phyloP scores from a whole-genome alignment of 108 stramenopile genomes.

The Cyclotella atomus region DNA sequence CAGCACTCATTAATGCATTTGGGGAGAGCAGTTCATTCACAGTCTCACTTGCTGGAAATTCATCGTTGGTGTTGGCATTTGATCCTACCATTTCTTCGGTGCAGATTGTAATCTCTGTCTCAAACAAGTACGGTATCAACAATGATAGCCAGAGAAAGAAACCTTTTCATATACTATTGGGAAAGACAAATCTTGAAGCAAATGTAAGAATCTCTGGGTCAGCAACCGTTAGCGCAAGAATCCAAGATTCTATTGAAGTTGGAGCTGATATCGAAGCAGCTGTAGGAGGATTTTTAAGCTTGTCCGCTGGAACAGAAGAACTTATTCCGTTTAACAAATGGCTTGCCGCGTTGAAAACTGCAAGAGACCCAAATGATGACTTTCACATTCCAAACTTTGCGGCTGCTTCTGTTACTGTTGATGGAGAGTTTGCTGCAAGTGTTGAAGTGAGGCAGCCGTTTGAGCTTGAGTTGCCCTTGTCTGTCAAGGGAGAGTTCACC shows the following conservation, averaged over 20 bases:
- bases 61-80: slow-evolving; percentile 21
- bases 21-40: slow-evolving; percentile 1
- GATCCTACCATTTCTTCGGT: slow-evolving; percentile 23
- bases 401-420: slow-evolving; percentile 16
- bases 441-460: slow-evolving; percentile 15
- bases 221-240: slow-evolving; percentile 26
- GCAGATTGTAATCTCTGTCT: background rate
- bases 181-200: slow-evolving; percentile 3
- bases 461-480: background rate
- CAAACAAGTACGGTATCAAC: slow-evolving; percentile 17
- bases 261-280: slow-evolving; percentile 11
- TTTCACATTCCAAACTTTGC: slow-evolving; percentile 23
- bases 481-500: background rate
- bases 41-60: background rate
- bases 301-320: slow-evolving; percentile 5
- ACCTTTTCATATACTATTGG: slow-evolving; percentile 26
- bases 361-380: background rate
- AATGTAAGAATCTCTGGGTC: slow-evolving; percentile 3
- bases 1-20: background rate
- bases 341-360: background rate
- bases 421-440: slow-evolving; percentile 25
- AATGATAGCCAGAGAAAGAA: slow-evolving; percentile 16
- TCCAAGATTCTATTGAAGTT: slow-evolving; percentile 31
- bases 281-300: slow-evolving; percentile 1
- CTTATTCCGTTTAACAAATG: background rate